Conservation (phyloP, 176 grass and related monocot genomes). For the Hordeum vulgare region DNA sequence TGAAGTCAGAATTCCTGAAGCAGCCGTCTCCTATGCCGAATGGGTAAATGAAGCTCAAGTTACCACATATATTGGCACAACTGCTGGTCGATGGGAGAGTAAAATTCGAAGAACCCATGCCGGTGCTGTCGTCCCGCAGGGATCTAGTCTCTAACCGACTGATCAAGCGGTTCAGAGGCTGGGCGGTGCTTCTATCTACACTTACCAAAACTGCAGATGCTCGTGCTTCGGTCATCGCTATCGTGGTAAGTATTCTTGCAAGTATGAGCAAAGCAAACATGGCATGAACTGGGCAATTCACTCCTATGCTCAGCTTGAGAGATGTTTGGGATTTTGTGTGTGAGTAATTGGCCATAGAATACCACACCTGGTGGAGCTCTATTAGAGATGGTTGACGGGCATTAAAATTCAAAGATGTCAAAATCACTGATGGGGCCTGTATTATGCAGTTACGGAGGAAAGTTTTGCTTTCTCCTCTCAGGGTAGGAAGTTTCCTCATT, state of each 20-base stretch:
- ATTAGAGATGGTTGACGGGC: background rate
- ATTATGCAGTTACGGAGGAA: background rate
- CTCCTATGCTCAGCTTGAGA: background rate
- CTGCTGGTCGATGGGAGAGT: background rate
- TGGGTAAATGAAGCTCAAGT: background rate
- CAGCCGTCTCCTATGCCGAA: background rate
- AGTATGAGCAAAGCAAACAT: background rate
- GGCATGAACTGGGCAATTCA: background rate
- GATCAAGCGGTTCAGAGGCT: background rate
- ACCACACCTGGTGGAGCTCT: background rate
- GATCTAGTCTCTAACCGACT: background rate
- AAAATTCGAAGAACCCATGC: background rate
- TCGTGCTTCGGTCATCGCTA: background rate
- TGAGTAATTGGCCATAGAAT: background rate
- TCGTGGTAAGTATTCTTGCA: background rate
- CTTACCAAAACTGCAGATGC: background rate
- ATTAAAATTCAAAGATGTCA: background rate
- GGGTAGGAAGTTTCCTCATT: background rate
- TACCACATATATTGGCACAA: background rate
- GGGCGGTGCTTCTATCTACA: background rate
- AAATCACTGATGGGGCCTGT: background rate
- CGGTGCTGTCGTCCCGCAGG: background rate
- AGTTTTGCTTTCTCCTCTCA: background rate
- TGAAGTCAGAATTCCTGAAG: background rate
- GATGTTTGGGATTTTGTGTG: background rate